Base-by-base conservation (phyloP, 2,329 filamentous ascomycete species). In the Basipetospora chlamydospora region DNA sequence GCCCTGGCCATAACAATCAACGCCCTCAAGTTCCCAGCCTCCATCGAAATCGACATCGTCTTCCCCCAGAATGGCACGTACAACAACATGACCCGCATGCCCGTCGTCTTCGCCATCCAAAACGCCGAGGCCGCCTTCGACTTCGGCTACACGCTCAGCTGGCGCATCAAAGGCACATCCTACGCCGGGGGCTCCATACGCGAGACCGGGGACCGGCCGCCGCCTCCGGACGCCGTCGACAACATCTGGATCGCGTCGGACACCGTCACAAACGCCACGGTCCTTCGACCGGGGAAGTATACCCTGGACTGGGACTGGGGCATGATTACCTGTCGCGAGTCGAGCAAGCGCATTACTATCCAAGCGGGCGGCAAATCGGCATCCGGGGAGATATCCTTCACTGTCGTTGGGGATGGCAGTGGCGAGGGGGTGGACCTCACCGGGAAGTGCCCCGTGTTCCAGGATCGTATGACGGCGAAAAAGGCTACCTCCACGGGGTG, bases 51-150 rank as follows among this genome's bases (percentile, higher is more conserved):
- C 25, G 34, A 21, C 26, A 13, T 36, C 15, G 34, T 36, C 15
- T 29, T 28, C 34, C 34, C 34, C 2, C 12, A 11, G n/a, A 36
- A 28, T 12, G 20, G 28, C 17, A 36, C 34, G n/a, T 36, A 36
- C 34, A 36, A 36, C 15, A 36, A 28, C 23, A n/a, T 21, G 11
- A 21, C 23, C 4, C 10, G 18, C 34, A 20, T 36, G 12, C 34
- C 34, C 26, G 34, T 36, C 34, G 25, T 36, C 23, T 21, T 36
- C 18, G 34, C 34, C 16, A 22, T 36, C 22, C 23, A 36, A 17
- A 36, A 36, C 34, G 34, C 34, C 15, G 34, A 36, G 17, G 23
- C 34, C 11, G 25, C 26, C 25, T 28, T 36, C n/a, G 26, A 26
- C 13, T 36, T 23, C 23, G 26, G 25, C 22, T 21, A 6, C n/a